Evolutionary conservation across 1,284 basidiomycete species (phyloP).

Genomic region (Irpex lacteus): DNA sequence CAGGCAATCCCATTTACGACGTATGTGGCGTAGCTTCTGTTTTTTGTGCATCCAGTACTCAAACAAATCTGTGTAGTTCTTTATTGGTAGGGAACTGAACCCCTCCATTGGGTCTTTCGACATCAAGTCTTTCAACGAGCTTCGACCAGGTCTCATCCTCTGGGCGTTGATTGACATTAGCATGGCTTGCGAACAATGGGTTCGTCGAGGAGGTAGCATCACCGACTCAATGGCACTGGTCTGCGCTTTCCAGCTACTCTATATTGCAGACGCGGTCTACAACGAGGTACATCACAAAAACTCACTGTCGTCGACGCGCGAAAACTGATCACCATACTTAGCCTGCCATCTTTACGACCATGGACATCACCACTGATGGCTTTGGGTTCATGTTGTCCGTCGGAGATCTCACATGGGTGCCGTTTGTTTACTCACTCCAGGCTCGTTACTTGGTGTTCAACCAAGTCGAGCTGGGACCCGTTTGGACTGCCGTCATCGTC

Average conservation of each 20-base stretch:
- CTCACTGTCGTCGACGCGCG: no score
- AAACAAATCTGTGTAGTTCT: slow-evolving; percentile 66
- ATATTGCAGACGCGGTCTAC: slow-evolving; percentile 84
- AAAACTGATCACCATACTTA: slow-evolving; percentile 22
- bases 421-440: slow-evolving; percentile 93
- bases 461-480: slow-evolving; percentile 75
- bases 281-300: slow-evolving; percentile 64
- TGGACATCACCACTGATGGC: slow-evolving; percentile 98
- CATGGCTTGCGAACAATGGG: slow-evolving; percentile 90
- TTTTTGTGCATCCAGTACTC: neutral
- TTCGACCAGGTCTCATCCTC: slow-evolving; percentile 93
- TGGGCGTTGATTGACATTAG: slow-evolving; percentile 93
- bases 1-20: slow-evolving; percentile 87
- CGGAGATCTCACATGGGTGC: slow-evolving; percentile 94
- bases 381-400: slow-evolving; percentile 99
- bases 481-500: slow-evolving; percentile 62
- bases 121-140: slow-evolving; percentile 96
- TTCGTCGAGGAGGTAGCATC: slow-evolving; percentile 64
- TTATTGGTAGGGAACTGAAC: slow-evolving; percentile 95
- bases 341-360: slow-evolving; percentile 89
- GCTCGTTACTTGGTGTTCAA: slow-evolving; percentile 92
- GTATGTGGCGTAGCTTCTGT: slow-evolving; percentile 44
- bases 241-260: slow-evolving; percentile 83
- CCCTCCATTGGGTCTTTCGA: slow-evolving; percentile 88
- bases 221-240: slow-evolving; percentile 95